Evolutionary conservation across 495 filamentous ascomycete species (phyloP).

Genomic region (Penicillium parvum): DNA sequence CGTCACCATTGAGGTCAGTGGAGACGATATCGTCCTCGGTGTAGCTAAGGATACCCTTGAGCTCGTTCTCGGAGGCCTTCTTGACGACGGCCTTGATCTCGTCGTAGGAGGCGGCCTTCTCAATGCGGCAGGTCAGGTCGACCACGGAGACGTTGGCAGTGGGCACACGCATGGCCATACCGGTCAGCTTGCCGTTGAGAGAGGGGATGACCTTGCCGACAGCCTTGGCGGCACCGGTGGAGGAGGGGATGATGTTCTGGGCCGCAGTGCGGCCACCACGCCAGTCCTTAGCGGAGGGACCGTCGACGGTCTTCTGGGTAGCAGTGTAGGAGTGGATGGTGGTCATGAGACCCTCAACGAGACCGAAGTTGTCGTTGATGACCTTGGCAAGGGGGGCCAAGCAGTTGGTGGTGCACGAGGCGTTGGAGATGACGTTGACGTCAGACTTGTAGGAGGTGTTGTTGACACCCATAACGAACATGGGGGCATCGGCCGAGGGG

Average conservation of each 20-base stretch:
- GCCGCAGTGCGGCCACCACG: slow-evolving; percentile 96
- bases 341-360: slow-evolving; percentile 99
- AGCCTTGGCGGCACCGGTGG: slow-evolving; percentile 98
- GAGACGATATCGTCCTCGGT: slow-evolving; percentile 98
- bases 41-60: slow-evolving; percentile 92
- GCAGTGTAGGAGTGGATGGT: slow-evolving; percentile 99
- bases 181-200: slow-evolving; percentile 98
- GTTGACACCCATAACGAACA: slow-evolving; percentile 99
- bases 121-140: slow-evolving; percentile 88
- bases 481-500: slow-evolving; percentile 96
- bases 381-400: slow-evolving; percentile 98
- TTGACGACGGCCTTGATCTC: slow-evolving; percentile 91
- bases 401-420: slow-evolving; percentile 99
- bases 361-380: slow-evolving; percentile 93
- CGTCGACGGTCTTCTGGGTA: slow-evolving; percentile 99
- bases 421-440: slow-evolving; percentile 94
- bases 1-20: slow-evolving; percentile 86
- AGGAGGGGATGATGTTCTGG: slow-evolving; percentile 99
- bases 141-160: slow-evolving; percentile 99
- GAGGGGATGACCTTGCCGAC: slow-evolving; percentile 98
- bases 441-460: slow-evolving; percentile 84
- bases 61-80: slow-evolving; percentile 73
- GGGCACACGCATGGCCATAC: slow-evolving; percentile 98
- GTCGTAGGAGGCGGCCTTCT: slow-evolving; percentile 87
- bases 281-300: slow-evolving; percentile 98